Evolutionary conservation across 257 asterid genomes (phyloP).

Genomic region (Ilex asprella): DNA sequence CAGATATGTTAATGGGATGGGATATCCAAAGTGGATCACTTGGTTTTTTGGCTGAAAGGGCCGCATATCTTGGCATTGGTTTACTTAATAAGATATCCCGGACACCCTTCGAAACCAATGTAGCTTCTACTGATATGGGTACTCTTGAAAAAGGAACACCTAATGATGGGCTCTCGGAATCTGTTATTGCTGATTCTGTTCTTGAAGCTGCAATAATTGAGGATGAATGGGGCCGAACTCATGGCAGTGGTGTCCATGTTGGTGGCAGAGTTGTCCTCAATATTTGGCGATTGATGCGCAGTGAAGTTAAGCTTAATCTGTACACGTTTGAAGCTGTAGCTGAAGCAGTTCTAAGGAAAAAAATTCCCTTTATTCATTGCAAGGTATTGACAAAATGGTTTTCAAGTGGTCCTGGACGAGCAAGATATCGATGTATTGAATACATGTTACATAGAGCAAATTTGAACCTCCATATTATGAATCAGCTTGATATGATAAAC

Average conservation of each 20-base stretch:
- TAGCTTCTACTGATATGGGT: conserved; percentile 31
- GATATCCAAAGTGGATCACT: conserved; percentile 92
- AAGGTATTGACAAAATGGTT: conserved; percentile 77
- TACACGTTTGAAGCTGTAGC: conserved; percentile 85
- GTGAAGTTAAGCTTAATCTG: conserved; percentile 80
- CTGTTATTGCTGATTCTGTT: conserved; percentile 33
- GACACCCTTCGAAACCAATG: conserved; percentile 40
- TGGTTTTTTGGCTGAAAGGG: conserved; percentile 96
- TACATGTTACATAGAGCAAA: conserved; percentile 66
- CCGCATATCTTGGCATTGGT: conserved; percentile 76
- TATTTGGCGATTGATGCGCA: conserved; percentile 90
- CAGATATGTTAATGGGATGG: conserved; percentile 93
- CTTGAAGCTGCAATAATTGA: conserved; percentile 56
- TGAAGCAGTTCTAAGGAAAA: conserved; percentile 78
- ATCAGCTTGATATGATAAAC: conserved; percentile 85
- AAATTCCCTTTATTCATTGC: conserved; percentile 64
- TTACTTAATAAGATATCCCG: conserved; percentile 76
- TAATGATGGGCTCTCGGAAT: conserved; percentile 36
- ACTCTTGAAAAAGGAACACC: conserved; percentile 31
- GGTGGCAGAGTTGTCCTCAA: conserved; percentile 93
- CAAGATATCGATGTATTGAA: conserved; percentile 71
- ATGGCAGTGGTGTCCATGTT: conserved; percentile 94
- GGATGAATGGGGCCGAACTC: conserved; percentile 99
- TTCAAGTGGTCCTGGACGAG: conserved; percentile 78
- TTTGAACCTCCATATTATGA: conserved; percentile 73